phyloP scores from a whole-genome alignment of 2,329 filamentous ascomycete species.

The Phialocephala subalpina region DNA sequence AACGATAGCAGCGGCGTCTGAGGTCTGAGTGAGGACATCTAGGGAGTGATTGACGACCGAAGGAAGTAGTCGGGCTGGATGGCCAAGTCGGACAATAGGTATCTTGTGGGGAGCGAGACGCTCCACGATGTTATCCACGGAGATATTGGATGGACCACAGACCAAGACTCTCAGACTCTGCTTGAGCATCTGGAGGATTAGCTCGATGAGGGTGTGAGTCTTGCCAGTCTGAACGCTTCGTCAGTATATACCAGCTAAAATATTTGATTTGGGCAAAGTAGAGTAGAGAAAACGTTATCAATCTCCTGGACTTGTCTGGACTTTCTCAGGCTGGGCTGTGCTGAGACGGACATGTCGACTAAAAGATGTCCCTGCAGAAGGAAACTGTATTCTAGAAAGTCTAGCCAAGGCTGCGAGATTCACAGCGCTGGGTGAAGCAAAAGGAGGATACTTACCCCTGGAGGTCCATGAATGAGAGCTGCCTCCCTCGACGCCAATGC shows the following conservation, averaged over 20 bases:
- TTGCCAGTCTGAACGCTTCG: slow-evolving; percentile 75
- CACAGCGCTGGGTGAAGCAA: no score
- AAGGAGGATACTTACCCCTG: slow-evolving; percentile 69
- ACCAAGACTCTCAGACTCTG: slow-evolving; percentile 80
- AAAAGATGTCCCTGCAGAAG: no score
- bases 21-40: slow-evolving; percentile 89
- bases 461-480: slow-evolving; percentile 91
- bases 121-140: slow-evolving; percentile 98
- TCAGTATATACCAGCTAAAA: no score
- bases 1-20: slow-evolving; percentile 88
- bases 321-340: no score
- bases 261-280: no score
- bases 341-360: no score
- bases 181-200: slow-evolving; percentile 89
- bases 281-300: no score
- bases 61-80: slow-evolving; percentile 89
- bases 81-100: slow-evolving; percentile 87
- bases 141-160: slow-evolving; percentile 97
- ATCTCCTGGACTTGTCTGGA: no score
- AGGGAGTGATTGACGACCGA: slow-evolving; percentile 90
- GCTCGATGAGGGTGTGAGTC: slow-evolving; percentile 93
- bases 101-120: slow-evolving; percentile 85
- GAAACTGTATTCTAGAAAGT: no score
- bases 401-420: no score
- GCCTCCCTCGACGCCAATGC: slow-evolving; percentile 83